A percentile compares a stretch with the other conserved stretches of the same genome.
Conservation (phyloP, 2,329 filamentous ascomycete genomes). For the Graphilbum sp. region DNA sequence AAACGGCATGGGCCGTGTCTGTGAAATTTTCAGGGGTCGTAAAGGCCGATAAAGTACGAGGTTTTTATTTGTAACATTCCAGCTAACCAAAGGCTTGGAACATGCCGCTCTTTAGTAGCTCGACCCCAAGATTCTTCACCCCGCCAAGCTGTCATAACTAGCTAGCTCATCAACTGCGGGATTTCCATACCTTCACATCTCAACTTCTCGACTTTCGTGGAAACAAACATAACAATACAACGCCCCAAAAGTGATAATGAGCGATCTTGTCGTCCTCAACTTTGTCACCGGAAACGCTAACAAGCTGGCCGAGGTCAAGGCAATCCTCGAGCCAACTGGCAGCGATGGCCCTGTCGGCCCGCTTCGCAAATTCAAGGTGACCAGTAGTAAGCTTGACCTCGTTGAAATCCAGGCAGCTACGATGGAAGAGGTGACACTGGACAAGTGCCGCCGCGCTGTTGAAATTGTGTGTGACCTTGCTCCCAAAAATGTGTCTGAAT, state of each 20-base stretch:
- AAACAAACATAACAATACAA: no score
- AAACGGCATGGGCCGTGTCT: no score
- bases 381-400: slow-evolving; percentile 61
- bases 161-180: no score
- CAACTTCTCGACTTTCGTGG: no score
- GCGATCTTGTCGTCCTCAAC: slow-evolving; percentile 40
- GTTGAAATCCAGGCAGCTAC: slow-evolving; percentile 85
- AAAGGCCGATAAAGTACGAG: no score
- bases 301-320: slow-evolving; percentile 79
- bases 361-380: slow-evolving; percentile 42
- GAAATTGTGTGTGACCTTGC: slow-evolving; percentile 43
- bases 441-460: slow-evolving; percentile 75
- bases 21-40: no score
- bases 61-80: no score
- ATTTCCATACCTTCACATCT: no score
- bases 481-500: not conserved
- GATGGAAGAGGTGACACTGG: slow-evolving; percentile 76
- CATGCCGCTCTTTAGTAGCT: no score
- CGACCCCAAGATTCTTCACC: no score
- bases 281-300: slow-evolving; percentile 97
- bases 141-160: no score
- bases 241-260: slow-evolving; percentile 18
- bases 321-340: slow-evolving; percentile 54
- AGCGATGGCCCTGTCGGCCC: not conserved
- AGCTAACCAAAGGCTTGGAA: no score